phyloP scores from a whole-genome alignment of 352 stramenopile genomes.

The Pythium guiyangense region DNA sequence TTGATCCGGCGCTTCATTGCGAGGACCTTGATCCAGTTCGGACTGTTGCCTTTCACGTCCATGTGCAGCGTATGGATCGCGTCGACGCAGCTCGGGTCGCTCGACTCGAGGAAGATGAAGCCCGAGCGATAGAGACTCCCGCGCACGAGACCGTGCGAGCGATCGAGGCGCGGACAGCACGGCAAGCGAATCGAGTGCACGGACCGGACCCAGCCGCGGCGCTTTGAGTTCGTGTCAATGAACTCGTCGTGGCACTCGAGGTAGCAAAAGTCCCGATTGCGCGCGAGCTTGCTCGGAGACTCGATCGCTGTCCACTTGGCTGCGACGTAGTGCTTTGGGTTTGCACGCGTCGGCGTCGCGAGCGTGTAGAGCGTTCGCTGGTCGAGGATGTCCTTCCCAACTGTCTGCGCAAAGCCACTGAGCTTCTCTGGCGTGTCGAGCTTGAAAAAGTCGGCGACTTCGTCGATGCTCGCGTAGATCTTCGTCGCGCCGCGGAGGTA shows the following conservation, averaged over 20 bases:
- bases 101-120: constrained; percentile 76
- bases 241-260: constrained; percentile 84
- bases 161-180: constrained; percentile 54
- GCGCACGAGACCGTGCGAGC: constrained; percentile 61
- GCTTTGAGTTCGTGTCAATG: constrained; percentile 62
- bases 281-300: constrained; percentile 66
- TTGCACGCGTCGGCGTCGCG: constrained; percentile 51
- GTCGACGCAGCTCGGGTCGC: constrained; percentile 42
- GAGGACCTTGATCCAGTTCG: constrained; percentile 75
- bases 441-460: constrained; percentile 78
- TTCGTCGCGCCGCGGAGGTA: constrained; percentile 63
- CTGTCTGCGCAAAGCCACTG: constrained; percentile 58
- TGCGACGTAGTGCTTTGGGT: constrained; percentile 80
- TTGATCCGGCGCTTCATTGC: constrained; percentile 73
- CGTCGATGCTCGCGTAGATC: constrained; percentile 75
- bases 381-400: constrained; percentile 76
- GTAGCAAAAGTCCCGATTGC: constrained; percentile 82
- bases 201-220: constrained; percentile 69
- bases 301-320: constrained; percentile 82
- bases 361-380: constrained; percentile 74
- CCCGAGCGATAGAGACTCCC: constrained; percentile 71
- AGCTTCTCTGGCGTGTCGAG: constrained; percentile 71
- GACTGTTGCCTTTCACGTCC: constrained; percentile 74
- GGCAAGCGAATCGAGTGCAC: constrained; percentile 78
- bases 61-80: constrained; percentile 73